Base-by-base conservation (phyloP, 495 filamentous ascomycete genomes). In the Penicillium coffeae region DNA sequence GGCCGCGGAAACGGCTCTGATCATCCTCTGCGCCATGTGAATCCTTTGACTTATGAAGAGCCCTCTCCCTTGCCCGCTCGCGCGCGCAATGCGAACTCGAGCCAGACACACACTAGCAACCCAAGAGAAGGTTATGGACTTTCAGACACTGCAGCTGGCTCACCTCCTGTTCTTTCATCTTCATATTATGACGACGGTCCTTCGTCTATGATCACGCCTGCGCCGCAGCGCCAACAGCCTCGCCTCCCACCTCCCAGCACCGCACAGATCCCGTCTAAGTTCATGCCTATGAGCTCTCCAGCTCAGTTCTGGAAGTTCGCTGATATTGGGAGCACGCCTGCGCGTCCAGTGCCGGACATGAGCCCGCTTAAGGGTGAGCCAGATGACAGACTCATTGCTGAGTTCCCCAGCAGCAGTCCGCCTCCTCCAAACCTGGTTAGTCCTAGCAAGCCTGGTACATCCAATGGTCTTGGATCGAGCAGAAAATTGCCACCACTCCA, bases 221-320 rank as follows among this genome's bases (percentile, higher is more conserved):
- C 90, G 2, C 89, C 91, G 6, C 83, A 84, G 49, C 81, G 89
- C 21, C 85, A 92, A 41, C 85, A 92, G 51, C 90, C 89, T 21
- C 80, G 80, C 35, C 82, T 96, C 21, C 89, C 88, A 1, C 90
- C 91, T 15, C 93, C 93, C 0, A 92, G 86, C 58, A 95, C 93
- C 0, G 82, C 86, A 5, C 89, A 93, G 57, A 78, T 91, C 35
- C 94, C 94, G 2, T 95, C 89, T 56, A 89, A 92, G 62, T 93
- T 91, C 69, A 90, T 96, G 82, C 88, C 90, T 14, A 90, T 92
- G 61, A 92, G 87, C 62, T 94, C 88, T 16, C 93, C 93, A 0
- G 93, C 94, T n/a, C 90, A 92, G 15, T 97, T 96, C 70, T 97
- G 92, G 92, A 94, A 89, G 59, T 93, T 86, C 60, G 82, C 69